Percentiles rank a stretch among this genome's conserved stretches.
phyloP scores from a whole-genome alignment of 2,329 filamentous ascomycete genomes.

The Hymenoscyphus repandus region DNA sequence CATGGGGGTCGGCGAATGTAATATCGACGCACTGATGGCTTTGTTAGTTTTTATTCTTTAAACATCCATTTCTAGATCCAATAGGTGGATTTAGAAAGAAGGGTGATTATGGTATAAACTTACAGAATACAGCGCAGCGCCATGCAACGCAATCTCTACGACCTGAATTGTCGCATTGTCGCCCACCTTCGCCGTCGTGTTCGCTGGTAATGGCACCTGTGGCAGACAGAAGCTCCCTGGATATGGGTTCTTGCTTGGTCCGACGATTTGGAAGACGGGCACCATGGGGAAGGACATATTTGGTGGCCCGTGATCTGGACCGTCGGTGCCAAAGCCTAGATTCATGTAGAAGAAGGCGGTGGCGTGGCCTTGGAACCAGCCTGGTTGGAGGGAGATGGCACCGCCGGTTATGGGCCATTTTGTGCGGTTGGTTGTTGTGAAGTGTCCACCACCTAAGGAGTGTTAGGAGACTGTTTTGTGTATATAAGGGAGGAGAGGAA shows the following conservation, averaged over 20 bases:
- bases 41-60: too few species aligned
- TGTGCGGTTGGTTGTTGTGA: constrained; percentile 73
- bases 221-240: constrained; percentile 85
- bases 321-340: constrained; percentile 72
- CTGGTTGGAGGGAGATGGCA: constrained; percentile 84
- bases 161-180: constrained; percentile 88
- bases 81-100: too few species aligned
- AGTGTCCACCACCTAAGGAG: constrained; percentile 72
- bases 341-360: constrained; percentile 86
- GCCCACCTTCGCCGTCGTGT: constrained; percentile 67
- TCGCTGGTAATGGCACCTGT: constrained; percentile 76
- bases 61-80: neutral
- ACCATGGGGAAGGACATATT: constrained; percentile 89
- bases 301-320: constrained; percentile 57
- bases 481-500: too few species aligned
- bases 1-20: constrained; percentile 75
- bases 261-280: constrained; percentile 73
- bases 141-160: constrained; percentile 77
- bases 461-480: constrained; percentile 6
- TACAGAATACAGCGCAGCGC: constrained; percentile 62
- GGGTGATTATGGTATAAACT: constrained; percentile 17
- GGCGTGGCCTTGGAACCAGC: constrained; percentile 89
- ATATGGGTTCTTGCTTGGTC: constrained; percentile 78
- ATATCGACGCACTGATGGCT: constrained; percentile 97
- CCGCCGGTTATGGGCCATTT: constrained; percentile 87